Evolutionary conservation across 75 land plant genomes (phyloP), one percentile per base, ranked within the genome.

Genomic region (Picea glauca): DNA sequence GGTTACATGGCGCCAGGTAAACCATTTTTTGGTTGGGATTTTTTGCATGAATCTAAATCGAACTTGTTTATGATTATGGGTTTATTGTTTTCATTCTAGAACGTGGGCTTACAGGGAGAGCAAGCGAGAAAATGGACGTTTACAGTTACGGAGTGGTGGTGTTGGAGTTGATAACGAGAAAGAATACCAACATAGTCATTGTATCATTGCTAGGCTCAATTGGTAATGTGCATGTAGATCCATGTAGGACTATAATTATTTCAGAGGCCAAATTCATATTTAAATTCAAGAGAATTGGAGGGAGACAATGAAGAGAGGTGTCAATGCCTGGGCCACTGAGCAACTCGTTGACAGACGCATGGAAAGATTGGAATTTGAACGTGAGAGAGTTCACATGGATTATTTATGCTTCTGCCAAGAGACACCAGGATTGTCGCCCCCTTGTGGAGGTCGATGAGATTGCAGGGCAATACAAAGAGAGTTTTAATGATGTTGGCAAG

Each of bases 381-480:
- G 65, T 63, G 14, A 80, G 75, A 50, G 84, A 60, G 59, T 62
- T 80, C 33, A 23, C 79, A 12, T 68, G 67, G n/a, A 66, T 78
- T 38, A n/a, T 76, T 3, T 62, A 60, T n/a, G 58, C 72, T 26
- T 76, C 66, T 54, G 62, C 63, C 4, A 23, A 74, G 58, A 83
- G 79, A 81, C 86, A 83, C 76, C 80, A 79, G 70, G 62, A 77
- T 32, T 80, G 62, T 33, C 23, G 32, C 32, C 21, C 76, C 11
- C 75, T 84, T 14, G 77, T 81, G 78, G 83, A 93, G 43, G 88
- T 89, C 60, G 81, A 79, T 77, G 91, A 96, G 18, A 35, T 96
- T 32, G 98, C 75, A 3, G 98, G 98, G 26, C 94, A 93, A 75
- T 96, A 96, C 62, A 96, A 96, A 40, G 98, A 96, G 12, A 89